phyloP scores from a whole-genome alignment of 1,139 yeast species.

The Geotrichum candidum region DNA sequence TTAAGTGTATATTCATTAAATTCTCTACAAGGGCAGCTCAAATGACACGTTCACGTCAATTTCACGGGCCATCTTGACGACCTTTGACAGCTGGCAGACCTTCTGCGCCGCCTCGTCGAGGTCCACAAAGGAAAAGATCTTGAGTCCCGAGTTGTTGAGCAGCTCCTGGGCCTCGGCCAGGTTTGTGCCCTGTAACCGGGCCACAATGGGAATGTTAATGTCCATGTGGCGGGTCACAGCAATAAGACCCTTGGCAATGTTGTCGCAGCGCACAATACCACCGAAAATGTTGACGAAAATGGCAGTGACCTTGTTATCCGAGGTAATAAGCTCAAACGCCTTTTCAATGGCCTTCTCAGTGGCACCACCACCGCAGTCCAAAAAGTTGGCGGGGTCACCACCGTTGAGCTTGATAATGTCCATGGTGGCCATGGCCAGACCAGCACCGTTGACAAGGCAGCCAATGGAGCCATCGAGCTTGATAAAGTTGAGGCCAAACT shows the following conservation, averaged over 20 bases:
- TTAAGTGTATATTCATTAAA: neutral
- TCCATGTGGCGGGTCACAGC: constrained; percentile 87
- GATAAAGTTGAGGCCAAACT: constrained; percentile 89
- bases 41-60: constrained; percentile 46
- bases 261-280: constrained; percentile 98
- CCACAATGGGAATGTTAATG: constrained; percentile 90
- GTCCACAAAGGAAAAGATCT: constrained; percentile 86
- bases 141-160: constrained; percentile 83
- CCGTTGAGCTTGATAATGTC: constrained; percentile 97
- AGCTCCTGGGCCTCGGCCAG: constrained; percentile 82
- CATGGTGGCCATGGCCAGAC: constrained; percentile 99
- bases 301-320: constrained; percentile 87
- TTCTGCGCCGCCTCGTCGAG: constrained; percentile 97
- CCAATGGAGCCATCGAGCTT: constrained; percentile 98
- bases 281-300: constrained; percentile 98
- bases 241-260: constrained; percentile 94
- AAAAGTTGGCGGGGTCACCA: constrained; percentile 98
- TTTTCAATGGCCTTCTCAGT: constrained; percentile 96
- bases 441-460: constrained; percentile 98
- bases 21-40: constrained; percentile 40
- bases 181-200: constrained; percentile 98
- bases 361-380: constrained; percentile 99
- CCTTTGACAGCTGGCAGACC: constrained; percentile 69
- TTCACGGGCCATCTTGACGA: constrained; percentile 44
- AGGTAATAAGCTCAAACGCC: constrained; percentile 89